Conservation (phyloP, 306 rosid genomes). For the Castanea mollissima region DNA sequence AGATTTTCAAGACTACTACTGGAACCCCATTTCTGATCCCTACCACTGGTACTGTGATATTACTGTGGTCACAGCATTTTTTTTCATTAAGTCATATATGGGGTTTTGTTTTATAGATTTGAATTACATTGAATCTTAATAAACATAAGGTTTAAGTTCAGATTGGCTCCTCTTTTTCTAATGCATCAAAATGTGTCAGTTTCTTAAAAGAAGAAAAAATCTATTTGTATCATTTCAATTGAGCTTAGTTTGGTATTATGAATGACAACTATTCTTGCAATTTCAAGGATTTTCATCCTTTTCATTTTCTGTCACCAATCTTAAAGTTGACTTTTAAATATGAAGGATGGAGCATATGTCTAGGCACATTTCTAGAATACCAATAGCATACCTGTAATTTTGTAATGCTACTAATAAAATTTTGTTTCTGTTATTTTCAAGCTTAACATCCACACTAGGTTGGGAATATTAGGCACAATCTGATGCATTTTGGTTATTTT, state of each 20-base stretch:
- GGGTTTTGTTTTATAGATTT: neutral
- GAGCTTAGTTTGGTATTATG: neutral
- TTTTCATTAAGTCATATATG: neutral
- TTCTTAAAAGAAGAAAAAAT: neutral
- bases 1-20: constrained; percentile 88
- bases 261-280: neutral
- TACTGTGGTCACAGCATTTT: neutral
- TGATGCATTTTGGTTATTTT: neutral
- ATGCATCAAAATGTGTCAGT: neutral
- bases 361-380: neutral
- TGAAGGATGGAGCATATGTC: neutral
- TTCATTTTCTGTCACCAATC: neutral
- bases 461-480: constrained; percentile 7
- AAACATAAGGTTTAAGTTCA: neutral
- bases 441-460: neutral
- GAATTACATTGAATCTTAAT: neutral
- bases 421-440: neutral
- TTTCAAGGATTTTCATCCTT: neutral
- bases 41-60: constrained; percentile 70
- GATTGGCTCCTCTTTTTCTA: neutral
- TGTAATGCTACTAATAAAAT: neutral
- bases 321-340: neutral
- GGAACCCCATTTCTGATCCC: constrained; percentile 94
- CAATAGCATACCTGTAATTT: neutral
- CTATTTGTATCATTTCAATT: neutral